Evolutionary conservation across 2,329 filamentous ascomycete species (phyloP).

Genomic region (Fonsecaea pedrosoi): DNA sequence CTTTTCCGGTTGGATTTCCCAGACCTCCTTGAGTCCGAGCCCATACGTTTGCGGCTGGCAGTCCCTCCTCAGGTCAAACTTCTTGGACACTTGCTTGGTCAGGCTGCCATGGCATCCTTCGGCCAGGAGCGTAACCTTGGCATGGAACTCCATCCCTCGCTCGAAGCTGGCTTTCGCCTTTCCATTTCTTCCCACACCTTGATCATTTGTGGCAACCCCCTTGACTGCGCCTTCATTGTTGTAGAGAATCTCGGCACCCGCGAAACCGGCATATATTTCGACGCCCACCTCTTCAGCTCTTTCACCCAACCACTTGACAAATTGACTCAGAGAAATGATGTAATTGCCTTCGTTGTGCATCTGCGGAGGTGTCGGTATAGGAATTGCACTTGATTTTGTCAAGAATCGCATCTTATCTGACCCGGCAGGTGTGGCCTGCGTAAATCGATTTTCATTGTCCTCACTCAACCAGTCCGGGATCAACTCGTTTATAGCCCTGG

Average conservation of each 20-base stretch:
- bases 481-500: conserved; percentile 84
- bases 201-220: conserved; percentile 94
- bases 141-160: conserved; percentile 98
- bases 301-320: conserved; percentile 94
- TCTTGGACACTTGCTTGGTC: conserved; percentile 92
- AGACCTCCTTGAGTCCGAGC: conserved; percentile 93
- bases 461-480: conserved; percentile 92
- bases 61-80: conserved; percentile 86
- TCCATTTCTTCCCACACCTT: conserved; percentile 81
- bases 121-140: conserved; percentile 85
- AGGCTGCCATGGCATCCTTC: conserved; percentile 96
- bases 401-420: conserved; percentile 92
- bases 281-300: conserved; percentile 96
- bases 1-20: conserved; percentile 93
- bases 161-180: conserved; percentile 90
- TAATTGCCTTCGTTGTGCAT: conserved; percentile 99
- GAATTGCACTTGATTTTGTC: conserved; percentile 78
- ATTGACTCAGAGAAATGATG: conserved; percentile 93
- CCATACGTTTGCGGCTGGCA: conserved; percentile 96
- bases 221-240: conserved; percentile 83
- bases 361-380: conserved; percentile 87
- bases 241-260: conserved; percentile 91
- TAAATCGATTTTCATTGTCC: conserved; percentile 85
- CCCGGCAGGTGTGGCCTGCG: conserved; percentile 82
- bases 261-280: conserved; percentile 95